phyloP scores from a whole-genome alignment of 345 rosid species.

The Gossypium thurberi region DNA sequence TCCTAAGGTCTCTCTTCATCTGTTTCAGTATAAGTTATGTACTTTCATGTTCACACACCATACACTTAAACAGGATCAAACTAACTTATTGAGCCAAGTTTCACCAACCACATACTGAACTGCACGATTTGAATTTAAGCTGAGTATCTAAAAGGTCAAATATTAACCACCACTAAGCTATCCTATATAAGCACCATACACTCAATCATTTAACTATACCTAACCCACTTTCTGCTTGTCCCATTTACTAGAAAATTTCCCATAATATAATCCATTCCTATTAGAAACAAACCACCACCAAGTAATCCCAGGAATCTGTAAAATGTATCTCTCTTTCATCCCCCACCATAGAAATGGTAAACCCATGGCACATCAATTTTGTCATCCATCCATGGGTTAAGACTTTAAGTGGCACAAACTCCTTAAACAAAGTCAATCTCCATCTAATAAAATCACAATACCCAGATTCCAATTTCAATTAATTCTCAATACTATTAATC shows the following conservation, averaged over 20 bases:
- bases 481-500: background rate
- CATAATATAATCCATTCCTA: background rate
- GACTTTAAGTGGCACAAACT: background rate
- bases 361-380: background rate
- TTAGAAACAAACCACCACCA: background rate
- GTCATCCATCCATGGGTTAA: background rate
- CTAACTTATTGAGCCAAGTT: conserved; percentile 5
- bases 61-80: background rate
- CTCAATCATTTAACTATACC: background rate
- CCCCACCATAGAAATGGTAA: background rate
- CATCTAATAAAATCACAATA: background rate
- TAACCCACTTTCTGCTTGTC: background rate
- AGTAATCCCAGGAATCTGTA: background rate
- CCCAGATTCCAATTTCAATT: conserved; percentile 2
- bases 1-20: background rate
- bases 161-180: background rate
- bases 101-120: background rate
- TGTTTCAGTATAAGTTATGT: background rate
- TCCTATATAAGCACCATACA: background rate
- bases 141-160: background rate
- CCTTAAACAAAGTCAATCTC: background rate
- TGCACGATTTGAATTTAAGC: background rate
- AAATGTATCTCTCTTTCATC: background rate
- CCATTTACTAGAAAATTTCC: background rate
- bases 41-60: background rate